Percentiles rank a stretch among this genome's conserved stretches.
phyloP scores from a whole-genome alignment of 305 asterid genomes.

The Fraxinus platypoda region DNA sequence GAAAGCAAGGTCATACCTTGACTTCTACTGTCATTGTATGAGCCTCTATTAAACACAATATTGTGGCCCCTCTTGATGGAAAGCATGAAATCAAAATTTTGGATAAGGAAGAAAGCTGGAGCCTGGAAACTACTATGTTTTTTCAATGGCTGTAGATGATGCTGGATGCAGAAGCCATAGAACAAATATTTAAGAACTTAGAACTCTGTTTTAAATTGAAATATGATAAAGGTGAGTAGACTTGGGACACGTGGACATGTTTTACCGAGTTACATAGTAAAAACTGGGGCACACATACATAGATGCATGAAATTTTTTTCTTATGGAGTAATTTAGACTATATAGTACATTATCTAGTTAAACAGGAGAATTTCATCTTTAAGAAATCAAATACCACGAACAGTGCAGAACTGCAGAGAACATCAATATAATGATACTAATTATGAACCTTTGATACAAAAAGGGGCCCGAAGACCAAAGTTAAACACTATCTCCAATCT shows the following conservation, averaged over 20 bases:
- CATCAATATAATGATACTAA: neutral
- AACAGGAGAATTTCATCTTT: neutral
- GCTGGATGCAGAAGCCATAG: neutral
- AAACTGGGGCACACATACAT: neutral
- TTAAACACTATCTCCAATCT: neutral
- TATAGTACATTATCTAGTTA: neutral
- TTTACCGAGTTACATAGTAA: neutral
- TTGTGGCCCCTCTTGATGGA: neutral
- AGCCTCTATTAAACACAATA: neutral
- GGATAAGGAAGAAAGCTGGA: neutral
- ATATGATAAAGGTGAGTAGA: neutral
- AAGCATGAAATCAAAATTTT: slow-evolving; percentile 4
- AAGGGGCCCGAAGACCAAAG: neutral
- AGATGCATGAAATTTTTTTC: neutral
- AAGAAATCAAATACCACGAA: neutral
- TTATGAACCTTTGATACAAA: neutral
- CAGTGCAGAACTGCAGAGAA: neutral
- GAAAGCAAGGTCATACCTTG: neutral
- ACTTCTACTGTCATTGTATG: slow-evolving; percentile 4
- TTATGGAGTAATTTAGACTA: neutral
- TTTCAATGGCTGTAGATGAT: neutral
- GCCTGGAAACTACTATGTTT: neutral
- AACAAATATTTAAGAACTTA: neutral
- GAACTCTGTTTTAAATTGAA: neutral
- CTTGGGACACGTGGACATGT: neutral